Percentiles rank a stretch among this genome's conserved stretches.
Evolutionary conservation across 257 asterid genomes (phyloP).

Genomic region (Cruciata laevipes): DNA sequence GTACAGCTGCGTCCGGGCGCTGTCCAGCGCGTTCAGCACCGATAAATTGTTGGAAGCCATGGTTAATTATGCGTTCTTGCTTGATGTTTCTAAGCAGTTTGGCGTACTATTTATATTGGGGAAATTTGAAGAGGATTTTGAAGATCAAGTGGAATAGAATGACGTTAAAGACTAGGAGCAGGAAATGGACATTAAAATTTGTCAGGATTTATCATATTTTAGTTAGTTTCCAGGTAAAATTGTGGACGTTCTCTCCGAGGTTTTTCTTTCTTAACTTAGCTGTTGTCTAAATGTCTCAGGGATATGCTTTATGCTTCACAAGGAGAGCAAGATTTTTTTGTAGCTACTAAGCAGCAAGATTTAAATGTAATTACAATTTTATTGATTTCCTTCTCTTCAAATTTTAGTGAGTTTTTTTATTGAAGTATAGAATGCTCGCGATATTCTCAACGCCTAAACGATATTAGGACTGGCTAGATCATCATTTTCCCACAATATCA

Average conservation of each 20-base stretch:
- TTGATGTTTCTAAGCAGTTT: slow-evolving; percentile 2
- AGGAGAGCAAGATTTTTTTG: background rate
- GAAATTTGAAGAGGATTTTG: background rate
- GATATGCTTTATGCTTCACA: slow-evolving; percentile 17
- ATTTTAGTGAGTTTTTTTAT: too few relatives aligned
- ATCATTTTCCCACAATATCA: too few relatives aligned
- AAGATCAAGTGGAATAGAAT: background rate
- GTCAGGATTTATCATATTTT: background rate
- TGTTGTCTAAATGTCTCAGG: slow-evolving; percentile 9
- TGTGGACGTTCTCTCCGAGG: slow-evolving; percentile 4
- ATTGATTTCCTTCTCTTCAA: too few relatives aligned
- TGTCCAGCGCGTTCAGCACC: slow-evolving; percentile 23
- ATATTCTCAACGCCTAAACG: too few relatives aligned
- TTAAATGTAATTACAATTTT: too few relatives aligned
- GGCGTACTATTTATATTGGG: background rate
- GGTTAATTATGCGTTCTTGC: background rate
- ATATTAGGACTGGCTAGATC: too few relatives aligned
- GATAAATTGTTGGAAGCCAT: slow-evolving; percentile 21
- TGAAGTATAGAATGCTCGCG: too few relatives aligned
- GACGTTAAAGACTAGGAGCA: slow-evolving; percentile 22
- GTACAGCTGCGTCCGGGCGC: slow-evolving; percentile 25
- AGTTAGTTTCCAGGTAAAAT: too few relatives aligned
- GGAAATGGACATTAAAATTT: slow-evolving; percentile 14
- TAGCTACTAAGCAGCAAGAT: background rate
- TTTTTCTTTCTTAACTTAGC: background rate